Base-by-base conservation (phyloP, 805 yeast genomes). In the Trichomonascus vanleenenianus region DNA sequence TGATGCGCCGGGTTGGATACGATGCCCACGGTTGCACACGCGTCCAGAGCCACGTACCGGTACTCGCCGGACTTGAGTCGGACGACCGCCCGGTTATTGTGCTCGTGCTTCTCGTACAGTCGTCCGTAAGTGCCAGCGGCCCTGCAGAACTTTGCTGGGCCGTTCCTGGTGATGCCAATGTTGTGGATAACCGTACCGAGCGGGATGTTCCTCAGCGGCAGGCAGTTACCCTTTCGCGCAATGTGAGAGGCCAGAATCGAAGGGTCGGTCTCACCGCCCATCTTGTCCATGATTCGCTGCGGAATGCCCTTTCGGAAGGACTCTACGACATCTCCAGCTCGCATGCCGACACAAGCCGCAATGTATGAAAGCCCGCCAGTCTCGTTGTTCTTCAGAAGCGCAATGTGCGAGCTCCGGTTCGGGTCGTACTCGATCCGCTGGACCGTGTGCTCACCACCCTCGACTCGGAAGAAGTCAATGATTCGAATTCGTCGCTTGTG, bases 121-220 rank as follows among this genome's bases (percentile, higher is more conserved):
- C 97, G 80, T 32, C 91, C 98, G 65, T 84, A 89, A 8, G 97
- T 74, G 49, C 98, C 98, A 0, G 98, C 98, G 36, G 96, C 75
- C 58, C 95, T 78, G 62, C 96, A 93, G 59, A 91, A 75, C 65
- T 85, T 85, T 39, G 89, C 97, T 8, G 82, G 80, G 12, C 95
- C 95, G 27, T 74, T 74, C 36, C 75, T 75, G 33, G 81, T 74
- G 52, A 85, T 75, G 36, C 96, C 96, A 51, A 93, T 79, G 58
- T 83, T 85, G 65, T 91, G 96, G 35, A 93, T 75, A 48, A 89
- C 78, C 30, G 95, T 77, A 45, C 98, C 98, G 34, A 88, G 79
- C n/a, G 98, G 97, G 47, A 93, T 81, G 95, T 89, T 83, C 36
- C 77, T 72, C 48, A 93, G 68, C 6, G 97, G 98, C 61, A 93